Conservation (phyloP, 2,329 filamentous ascomycete species). For the Tolypocladium tundrense region DNA sequence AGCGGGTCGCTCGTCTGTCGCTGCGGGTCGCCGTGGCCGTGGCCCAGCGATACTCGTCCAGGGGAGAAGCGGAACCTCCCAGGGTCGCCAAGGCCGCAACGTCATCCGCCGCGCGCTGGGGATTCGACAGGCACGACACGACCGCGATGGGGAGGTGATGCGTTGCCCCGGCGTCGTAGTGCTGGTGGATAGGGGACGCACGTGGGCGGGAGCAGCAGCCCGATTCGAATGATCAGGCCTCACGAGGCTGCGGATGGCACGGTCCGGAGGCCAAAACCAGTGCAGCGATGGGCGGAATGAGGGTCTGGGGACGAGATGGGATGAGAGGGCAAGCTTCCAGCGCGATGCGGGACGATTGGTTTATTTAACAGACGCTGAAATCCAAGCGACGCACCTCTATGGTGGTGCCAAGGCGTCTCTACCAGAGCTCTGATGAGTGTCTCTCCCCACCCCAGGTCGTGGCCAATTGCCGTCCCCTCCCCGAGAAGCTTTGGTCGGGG, state of each 20-base stretch:
- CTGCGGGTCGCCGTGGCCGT: neutral
- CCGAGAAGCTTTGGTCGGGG: neutral
- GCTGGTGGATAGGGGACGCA: neutral
- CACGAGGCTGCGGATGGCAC: neutral
- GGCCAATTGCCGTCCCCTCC: neutral
- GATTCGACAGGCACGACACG: neutral
- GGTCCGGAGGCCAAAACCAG: neutral
- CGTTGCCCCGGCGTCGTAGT: neutral
- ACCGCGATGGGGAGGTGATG: neutral
- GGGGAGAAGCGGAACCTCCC: neutral
- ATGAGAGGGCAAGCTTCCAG: neutral
- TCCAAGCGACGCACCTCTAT: neutral
- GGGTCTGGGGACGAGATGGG: neutral
- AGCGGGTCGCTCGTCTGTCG: neutral
- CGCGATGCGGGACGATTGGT: too few relatives aligned
- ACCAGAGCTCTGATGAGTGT: neutral
- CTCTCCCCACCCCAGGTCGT: neutral
- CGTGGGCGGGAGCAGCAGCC: neutral
- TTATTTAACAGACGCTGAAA: neutral
- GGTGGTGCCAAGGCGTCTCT: neutral
- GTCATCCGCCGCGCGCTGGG: neutral
- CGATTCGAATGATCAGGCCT: neutral
- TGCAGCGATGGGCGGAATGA: neutral
- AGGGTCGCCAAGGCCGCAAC: neutral
- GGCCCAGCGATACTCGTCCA: neutral